phyloP scores from a whole-genome alignment of 2,329 filamentous ascomycete genomes.

The Pseudogymnoascus pannorum region DNA sequence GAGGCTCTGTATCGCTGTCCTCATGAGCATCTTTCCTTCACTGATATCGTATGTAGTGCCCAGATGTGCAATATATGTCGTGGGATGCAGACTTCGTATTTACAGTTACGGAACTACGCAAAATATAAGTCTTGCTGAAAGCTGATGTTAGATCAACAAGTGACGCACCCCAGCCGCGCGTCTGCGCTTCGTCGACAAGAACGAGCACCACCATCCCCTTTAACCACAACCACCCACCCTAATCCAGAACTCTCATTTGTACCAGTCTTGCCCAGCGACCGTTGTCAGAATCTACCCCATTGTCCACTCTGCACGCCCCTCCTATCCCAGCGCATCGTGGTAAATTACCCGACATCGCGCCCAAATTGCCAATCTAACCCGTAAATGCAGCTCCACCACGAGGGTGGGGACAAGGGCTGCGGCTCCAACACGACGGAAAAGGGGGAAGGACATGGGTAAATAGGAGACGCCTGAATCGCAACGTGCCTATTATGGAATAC shows the following conservation, averaged over 20 bases:
- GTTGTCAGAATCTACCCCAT: neutral
- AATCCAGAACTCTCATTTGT: neutral
- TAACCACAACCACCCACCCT: neutral
- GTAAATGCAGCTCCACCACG: neutral
- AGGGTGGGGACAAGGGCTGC: neutral
- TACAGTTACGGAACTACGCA: neutral
- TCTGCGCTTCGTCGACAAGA: neutral
- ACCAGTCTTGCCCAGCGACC: neutral
- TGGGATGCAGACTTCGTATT: neutral
- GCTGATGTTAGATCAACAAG: neutral
- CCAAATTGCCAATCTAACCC: conserved; percentile 3
- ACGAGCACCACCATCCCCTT: neutral
- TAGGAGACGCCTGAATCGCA: neutral
- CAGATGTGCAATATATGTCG: neutral
- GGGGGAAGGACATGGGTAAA: neutral
- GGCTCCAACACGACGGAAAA: neutral
- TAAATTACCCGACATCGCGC: neutral
- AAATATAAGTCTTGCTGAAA: neutral
- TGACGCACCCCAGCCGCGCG: neutral
- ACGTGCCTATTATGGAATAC: neutral
- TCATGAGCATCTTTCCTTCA: neutral
- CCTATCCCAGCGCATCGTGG: neutral
- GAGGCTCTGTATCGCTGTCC: neutral
- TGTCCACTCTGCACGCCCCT: neutral
- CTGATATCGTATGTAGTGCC: neutral